phyloP scores from a whole-genome alignment of 164 flowering plant genomes.

The Paratinospora sagittata region DNA sequence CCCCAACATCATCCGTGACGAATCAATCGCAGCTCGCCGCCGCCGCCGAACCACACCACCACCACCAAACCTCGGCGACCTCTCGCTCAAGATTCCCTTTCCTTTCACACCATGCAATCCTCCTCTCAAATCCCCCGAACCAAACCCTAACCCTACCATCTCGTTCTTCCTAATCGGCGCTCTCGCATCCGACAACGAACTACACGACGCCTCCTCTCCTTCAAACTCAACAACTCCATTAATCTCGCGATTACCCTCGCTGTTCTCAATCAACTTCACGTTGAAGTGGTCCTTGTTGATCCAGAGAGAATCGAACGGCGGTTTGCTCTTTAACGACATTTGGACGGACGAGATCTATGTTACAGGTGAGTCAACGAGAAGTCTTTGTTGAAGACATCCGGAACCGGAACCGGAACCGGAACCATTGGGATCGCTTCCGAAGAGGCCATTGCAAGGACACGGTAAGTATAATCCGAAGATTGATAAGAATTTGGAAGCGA shows the following conservation, averaged over 20 bases:
- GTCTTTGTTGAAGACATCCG: conserved; percentile 38
- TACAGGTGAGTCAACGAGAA: conserved; percentile 44
- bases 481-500: conserved; percentile 49
- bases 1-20: neutral
- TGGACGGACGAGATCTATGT: conserved; percentile 48
- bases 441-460: conserved; percentile 69
- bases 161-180: neutral
- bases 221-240: conserved; percentile 23
- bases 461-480: conserved; percentile 64
- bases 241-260: neutral
- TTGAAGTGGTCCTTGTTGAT: conserved; percentile 14
- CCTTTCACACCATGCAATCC: conserved; percentile 37
- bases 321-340: conserved; percentile 34
- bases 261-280: conserved; percentile 12
- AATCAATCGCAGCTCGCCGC: conserved; percentile 17
- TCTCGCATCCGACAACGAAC: conserved; percentile 33
- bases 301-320: conserved; percentile 52
- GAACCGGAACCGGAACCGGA: neutral
- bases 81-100: conserved; percentile 34
- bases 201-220: conserved; percentile 42
- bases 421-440: conserved; percentile 31
- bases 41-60: conserved; percentile 26
- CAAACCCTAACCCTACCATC: neutral
- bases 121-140: conserved; percentile 5
- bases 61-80: conserved; percentile 20